Evolutionary conservation across 495 filamentous ascomycete species (phyloP).

Genomic region (Viridothelium virens): DNA sequence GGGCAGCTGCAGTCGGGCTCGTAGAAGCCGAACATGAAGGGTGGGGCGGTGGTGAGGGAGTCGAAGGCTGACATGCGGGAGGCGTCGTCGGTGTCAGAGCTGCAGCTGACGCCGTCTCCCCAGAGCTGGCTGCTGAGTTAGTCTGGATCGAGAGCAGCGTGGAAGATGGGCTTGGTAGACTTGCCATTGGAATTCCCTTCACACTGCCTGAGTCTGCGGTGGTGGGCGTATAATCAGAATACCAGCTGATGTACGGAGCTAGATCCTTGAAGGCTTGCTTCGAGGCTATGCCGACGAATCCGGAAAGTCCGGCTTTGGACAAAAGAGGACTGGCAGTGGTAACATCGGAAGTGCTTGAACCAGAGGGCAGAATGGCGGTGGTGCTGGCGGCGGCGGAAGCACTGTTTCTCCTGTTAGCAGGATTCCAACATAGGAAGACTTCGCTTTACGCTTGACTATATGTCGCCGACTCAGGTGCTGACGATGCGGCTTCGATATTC

Average conservation of each 20-base stretch:
- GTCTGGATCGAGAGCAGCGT: neutral
- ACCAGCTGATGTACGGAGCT: conserved; percentile 21
- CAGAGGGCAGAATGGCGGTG: neutral
- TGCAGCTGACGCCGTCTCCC: conserved; percentile 7
- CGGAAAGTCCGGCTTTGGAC: conserved; percentile 22
- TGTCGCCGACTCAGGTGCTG: neutral
- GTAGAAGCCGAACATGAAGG: conserved; percentile 31
- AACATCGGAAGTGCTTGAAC: neutral
- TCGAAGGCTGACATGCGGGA: conserved; percentile 23
- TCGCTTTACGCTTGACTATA: too few relatives aligned
- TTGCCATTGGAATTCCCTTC: conserved; percentile 21
- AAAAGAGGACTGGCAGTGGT: neutral
- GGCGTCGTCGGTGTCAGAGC: conserved; percentile 11
- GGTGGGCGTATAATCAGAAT: conserved; percentile 23
- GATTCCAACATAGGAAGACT: too few relatives aligned
- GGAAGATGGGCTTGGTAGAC: neutral
- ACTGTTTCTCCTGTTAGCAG: neutral
- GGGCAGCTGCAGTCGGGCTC: conserved; percentile 30
- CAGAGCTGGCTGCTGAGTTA: neutral
- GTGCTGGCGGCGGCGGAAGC: neutral
- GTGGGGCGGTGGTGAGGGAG: conserved; percentile 16
- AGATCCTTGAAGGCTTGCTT: conserved; percentile 17
- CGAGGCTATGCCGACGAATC: conserved; percentile 19
- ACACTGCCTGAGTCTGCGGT: conserved; percentile 17
- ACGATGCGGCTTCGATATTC: neutral